Base-by-base conservation (phyloP, 768 basidiomycete species). In the Russula brevipes region DNA sequence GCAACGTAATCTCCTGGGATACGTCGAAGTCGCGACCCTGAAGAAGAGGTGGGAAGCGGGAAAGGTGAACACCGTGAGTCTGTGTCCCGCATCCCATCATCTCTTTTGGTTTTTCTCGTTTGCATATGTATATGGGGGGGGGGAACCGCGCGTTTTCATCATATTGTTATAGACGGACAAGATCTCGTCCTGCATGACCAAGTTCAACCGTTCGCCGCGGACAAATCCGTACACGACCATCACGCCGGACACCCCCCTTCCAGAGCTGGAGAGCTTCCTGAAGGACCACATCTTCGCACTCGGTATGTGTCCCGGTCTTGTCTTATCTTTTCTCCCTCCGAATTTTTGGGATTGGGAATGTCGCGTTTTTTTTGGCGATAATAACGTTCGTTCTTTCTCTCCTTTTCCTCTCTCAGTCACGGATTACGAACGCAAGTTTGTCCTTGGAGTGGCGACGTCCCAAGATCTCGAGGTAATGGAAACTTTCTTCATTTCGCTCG, bases 201-300 rank as follows among this genome's bases (percentile, higher is more conserved):
- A 81, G 68, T 94, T 94, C 77, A 80, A 84, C 69, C 85, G 90
- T 38, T 79, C 78, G 6, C 73, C 81, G 9, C 66, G 63, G 24
- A 80, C 80, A 4, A 75, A 87, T 59, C 86, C 87, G 3, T 93
- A 93, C 73, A 87, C 84, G 12, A 74, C 88, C 58, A 91, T 96
- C 68, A 91, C 91, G 0, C 92, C 93, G 1, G 76, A 82, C 50
- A 88, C 93, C 6, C 82, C 90, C 2, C 79, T 96, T 10, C 82
- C 82, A 0, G 90, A 92, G 12, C 78, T 96, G n/a, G 92, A 94
- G 69, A 78, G 77, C 11, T 97, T 97, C 74, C 77, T 96, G 57
- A 76, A 79, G 66, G 59, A 77, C 24, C 87, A 91, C 66, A 80
- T 88, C 45, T 93, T 93, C 66, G 91, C 90, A 2, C 74, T 94